Evolutionary conservation across 352 stramenopile genomes (phyloP).

Genomic region (Phytopythium delawarense): DNA sequence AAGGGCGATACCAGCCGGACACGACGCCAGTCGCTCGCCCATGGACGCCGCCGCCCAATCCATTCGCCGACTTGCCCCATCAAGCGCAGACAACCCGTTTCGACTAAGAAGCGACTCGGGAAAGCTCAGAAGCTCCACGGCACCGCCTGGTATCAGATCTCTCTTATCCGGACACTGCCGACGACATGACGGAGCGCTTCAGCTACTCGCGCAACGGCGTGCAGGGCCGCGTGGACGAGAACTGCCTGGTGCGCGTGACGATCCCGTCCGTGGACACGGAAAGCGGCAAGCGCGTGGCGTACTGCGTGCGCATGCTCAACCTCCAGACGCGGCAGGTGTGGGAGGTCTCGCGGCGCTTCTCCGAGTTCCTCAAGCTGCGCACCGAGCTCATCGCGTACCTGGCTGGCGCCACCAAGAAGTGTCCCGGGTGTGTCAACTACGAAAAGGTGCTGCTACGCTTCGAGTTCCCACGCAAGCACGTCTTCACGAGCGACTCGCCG

Average conservation of each 20-base stretch:
- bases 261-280: constrained; percentile 38
- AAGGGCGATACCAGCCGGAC: not conserved
- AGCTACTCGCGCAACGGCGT: constrained; percentile 80
- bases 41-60: not conserved
- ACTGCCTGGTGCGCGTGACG: constrained; percentile 65
- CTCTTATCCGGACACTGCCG: not conserved
- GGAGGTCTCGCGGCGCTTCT: constrained; percentile 74
- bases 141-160: not conserved
- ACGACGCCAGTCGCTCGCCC: not conserved
- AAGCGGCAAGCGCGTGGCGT: constrained; percentile 47
- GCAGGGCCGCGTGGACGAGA: constrained; percentile 54
- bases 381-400: constrained; percentile 69
- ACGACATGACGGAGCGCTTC: constrained; percentile 45
- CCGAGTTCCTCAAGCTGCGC: constrained; percentile 74
- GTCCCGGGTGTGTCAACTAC: constrained; percentile 78
- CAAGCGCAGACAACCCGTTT: not conserved
- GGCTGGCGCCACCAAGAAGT: constrained; percentile 54
- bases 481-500: constrained; percentile 73
- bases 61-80: not conserved
- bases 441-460: constrained; percentile 78
- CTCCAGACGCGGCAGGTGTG: constrained; percentile 63
- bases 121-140: too few relatives aligned
- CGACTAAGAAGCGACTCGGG: not conserved
- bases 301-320: constrained; percentile 70
- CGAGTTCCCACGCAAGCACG: constrained; percentile 81